A percentile compares a stretch with the other conserved stretches of the same genome.
These are phyloP conservation scores for Fusarium fracticaudum DNA, from an alignment of 2,329 filamentous ascomycete species.

Conservation along the genomic window DNA sequence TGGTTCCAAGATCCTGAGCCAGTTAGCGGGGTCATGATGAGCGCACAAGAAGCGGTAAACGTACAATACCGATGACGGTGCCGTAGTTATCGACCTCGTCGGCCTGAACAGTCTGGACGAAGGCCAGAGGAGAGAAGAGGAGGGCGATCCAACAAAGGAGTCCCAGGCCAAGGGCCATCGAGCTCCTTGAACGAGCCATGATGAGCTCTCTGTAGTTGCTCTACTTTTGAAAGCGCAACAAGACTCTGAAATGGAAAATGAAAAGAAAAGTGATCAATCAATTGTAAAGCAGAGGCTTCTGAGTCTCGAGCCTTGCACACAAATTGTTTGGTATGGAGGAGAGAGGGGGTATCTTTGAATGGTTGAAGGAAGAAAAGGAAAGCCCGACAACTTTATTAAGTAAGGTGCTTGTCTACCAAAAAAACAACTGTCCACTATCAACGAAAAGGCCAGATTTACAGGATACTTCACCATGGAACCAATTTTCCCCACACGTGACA, in stretches of 20 bases:
- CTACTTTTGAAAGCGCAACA: slow-evolving; percentile 30
- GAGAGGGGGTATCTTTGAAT: slow-evolving; percentile 46
- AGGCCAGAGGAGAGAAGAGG: slow-evolving; percentile 86
- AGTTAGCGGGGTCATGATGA: slow-evolving; percentile 25
- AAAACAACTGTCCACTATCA: slow-evolving; percentile 52
- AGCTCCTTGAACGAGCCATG: slow-evolving; percentile 70
- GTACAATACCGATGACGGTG: slow-evolving; percentile 90
- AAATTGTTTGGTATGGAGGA: slow-evolving; percentile 40
- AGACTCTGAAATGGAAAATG: slow-evolving; percentile 33
- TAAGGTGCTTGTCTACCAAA: slow-evolving; percentile 41
- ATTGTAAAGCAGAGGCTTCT: slow-evolving; percentile 34
- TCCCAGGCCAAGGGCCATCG: slow-evolving; percentile 84
- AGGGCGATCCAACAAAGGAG: slow-evolving; percentile 91
- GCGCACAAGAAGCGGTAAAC: slow-evolving; percentile 42
- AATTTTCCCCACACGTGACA: slow-evolving; percentile 47
- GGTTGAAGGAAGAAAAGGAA: slow-evolving; percentile 10
- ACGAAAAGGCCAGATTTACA: slow-evolving; percentile 55
- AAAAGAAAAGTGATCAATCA: slow-evolving; percentile 40
- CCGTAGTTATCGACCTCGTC: slow-evolving; percentile 82
- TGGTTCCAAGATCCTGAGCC: slow-evolving; percentile 81
- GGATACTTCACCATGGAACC: neutral
- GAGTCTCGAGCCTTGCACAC: slow-evolving; percentile 45
- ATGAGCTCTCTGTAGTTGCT: slow-evolving; percentile 41
- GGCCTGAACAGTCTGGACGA: slow-evolving; percentile 80
- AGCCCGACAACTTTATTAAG: slow-evolving; percentile 49